Evolutionary conservation across 768 basidiomycete genomes (phyloP).

Genomic region (Pisolithus tinctorius): DNA sequence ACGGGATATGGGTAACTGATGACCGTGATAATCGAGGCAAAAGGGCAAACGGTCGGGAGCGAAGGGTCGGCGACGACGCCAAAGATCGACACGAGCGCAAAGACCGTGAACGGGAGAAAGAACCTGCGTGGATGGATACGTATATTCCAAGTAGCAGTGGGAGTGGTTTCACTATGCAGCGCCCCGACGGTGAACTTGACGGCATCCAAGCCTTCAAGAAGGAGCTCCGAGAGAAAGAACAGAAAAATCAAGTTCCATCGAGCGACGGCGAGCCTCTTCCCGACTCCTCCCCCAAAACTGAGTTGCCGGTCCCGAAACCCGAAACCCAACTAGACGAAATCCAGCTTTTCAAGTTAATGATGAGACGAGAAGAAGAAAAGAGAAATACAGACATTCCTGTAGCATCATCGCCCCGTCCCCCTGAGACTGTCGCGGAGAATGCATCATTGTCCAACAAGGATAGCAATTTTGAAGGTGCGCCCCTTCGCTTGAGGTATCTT

Average conservation of each 20-base stretch:
- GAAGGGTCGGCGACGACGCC: constrained; percentile 41
- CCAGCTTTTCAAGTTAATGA: constrained; percentile 74
- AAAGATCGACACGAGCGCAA: constrained; percentile 45
- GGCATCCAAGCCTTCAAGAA: constrained; percentile 87
- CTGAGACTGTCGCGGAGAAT: constrained; percentile 7
- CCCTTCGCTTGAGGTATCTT: background rate
- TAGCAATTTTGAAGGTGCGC: constrained; percentile 16
- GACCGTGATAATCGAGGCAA: constrained; percentile 64
- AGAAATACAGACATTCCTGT: constrained; percentile 26
- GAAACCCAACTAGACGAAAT: constrained; percentile 67
- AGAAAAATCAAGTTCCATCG: constrained; percentile 33
- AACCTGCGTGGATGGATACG: constrained; percentile 91
- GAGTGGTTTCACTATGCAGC: constrained; percentile 61
- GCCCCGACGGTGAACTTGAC: constrained; percentile 62
- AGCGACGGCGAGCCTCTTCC: constrained; percentile 3
- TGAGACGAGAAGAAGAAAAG: constrained; percentile 68
- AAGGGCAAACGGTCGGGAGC: constrained; percentile 52
- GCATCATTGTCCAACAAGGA: constrained; percentile 5
- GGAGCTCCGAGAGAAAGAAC: constrained; percentile 70
- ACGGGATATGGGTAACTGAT: constrained; percentile 57
- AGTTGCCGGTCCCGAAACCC: constrained; percentile 11
- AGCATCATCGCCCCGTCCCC: background rate
- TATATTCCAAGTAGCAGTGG: constrained; percentile 58
- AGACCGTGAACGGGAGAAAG: constrained; percentile 65
- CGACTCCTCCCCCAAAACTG: constrained; percentile 15